Evolutionary conservation across 192 early-diverging fungal species (phyloP).

Genomic region (Geranomyces variabilis): DNA sequence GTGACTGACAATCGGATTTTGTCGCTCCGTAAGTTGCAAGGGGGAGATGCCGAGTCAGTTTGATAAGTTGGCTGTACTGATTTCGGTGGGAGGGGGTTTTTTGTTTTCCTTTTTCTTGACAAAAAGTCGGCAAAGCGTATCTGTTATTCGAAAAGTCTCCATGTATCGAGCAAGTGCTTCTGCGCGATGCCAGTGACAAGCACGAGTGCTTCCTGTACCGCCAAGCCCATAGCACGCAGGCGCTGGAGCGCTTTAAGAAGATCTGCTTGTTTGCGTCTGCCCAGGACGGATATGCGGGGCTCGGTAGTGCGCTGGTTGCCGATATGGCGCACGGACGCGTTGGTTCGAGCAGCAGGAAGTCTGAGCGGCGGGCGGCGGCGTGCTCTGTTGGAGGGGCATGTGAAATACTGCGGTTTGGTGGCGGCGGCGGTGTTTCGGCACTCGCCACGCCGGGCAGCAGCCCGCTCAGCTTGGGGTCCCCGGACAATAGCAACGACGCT

Average conservation of each 20-base stretch:
- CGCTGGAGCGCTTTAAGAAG: constrained; percentile 19
- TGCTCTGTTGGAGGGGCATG: no score
- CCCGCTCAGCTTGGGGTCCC: no score
- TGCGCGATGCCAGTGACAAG: constrained; percentile 18
- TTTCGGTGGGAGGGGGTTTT: no score
- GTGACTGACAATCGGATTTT: constrained; percentile 20
- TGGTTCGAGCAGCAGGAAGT: neutral
- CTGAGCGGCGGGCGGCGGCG: no score
- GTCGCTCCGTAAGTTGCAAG: neutral
- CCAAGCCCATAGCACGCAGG: constrained; percentile 2
- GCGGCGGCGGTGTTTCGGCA: no score
- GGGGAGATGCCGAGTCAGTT: no score
- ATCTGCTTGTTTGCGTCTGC: constrained; percentile 29
- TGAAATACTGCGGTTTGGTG: no score
- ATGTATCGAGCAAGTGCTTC: constrained; percentile 23
- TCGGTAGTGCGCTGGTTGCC: constrained; percentile 1
- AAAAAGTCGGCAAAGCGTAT: constrained; percentile 12
- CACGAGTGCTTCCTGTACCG: constrained; percentile 22
- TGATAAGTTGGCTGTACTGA: no score
- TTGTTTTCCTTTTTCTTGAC: neutral
- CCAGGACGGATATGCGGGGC: constrained; percentile 34
- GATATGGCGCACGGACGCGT: neutral
- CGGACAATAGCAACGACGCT: no score
- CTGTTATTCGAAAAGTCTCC: constrained; percentile 17
- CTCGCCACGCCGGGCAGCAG: no score